Evolutionary conservation across 148 eudicot species (phyloP).

Genomic region (Chenopodium suecicum): DNA sequence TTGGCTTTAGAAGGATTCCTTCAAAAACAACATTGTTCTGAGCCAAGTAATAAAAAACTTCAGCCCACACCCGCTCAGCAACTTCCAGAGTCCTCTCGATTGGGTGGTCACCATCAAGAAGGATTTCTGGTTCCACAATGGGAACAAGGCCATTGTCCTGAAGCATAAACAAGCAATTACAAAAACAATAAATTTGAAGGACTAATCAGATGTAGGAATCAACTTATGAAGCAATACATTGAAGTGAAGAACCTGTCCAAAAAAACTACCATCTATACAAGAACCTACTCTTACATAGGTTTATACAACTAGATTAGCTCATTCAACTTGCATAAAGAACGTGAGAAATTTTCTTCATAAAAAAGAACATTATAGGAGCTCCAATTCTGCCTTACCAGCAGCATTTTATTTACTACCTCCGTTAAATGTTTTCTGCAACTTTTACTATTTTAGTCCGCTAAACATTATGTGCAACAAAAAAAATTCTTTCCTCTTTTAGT

Average conservation of each 20-base stretch:
- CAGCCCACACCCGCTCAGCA: conserved; percentile 89
- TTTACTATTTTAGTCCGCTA: no score
- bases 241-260: neutral
- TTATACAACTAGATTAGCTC: neutral
- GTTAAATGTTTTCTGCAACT: no score
- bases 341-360: neutral
- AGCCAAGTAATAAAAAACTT: conserved; percentile 88
- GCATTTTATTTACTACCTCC: neutral
- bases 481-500: no score
- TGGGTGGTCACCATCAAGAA: conserved; percentile 95
- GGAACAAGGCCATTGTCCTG: conserved; percentile 97
- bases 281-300: neutral
- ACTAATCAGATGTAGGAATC: neutral
- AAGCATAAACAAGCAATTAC: neutral
- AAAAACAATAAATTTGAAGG: neutral
- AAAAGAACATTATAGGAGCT: neutral
- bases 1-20: conserved; percentile 93
- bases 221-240: neutral
- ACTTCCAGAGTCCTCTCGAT: conserved; percentile 93
- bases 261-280: neutral
- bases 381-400: neutral
- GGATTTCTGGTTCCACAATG: conserved; percentile 96
- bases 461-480: no score
- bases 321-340: neutral
- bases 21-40: conserved; percentile 81